A percentile compares a stretch with the other conserved stretches of the same genome.
Evolutionary conservation across 192 early-diverging fungal species (phyloP).

Genomic region (Umbelopsis isabellina): DNA sequence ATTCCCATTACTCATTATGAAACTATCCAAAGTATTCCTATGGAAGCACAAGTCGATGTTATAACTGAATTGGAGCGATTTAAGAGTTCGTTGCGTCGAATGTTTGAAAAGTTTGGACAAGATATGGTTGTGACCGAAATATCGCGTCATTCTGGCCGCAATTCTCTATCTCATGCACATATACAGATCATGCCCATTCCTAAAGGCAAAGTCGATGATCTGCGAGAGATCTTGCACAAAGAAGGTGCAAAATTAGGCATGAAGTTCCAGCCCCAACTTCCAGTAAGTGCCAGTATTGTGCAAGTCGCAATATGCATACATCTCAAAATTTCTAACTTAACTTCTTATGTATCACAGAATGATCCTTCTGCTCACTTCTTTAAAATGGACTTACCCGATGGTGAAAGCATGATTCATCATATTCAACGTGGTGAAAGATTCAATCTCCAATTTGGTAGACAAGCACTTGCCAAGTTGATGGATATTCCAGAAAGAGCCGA

Average conservation of each 20-base stretch:
- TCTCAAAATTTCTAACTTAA: too few relatives aligned
- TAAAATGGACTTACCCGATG: conserved; percentile 60
- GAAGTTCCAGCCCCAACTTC: conserved; percentile 37
- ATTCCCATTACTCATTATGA: conserved; percentile 57
- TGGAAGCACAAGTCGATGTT: conserved; percentile 41
- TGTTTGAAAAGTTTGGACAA: conserved; percentile 62
- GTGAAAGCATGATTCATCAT: conserved; percentile 45
- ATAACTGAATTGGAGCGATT: conserved; percentile 57
- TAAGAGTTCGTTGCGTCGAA: conserved; percentile 51
- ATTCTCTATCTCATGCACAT: conserved; percentile 62
- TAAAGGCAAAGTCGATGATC: conserved; percentile 35
- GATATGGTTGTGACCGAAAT: conserved; percentile 79
- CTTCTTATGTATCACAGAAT: conserved; percentile 8
- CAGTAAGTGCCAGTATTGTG: conserved; percentile 26
- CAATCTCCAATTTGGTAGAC: conserved; percentile 82
- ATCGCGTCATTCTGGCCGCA: conserved; percentile 52
- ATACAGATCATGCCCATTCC: conserved; percentile 73
- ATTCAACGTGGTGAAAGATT: conserved; percentile 52
- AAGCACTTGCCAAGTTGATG: conserved; percentile 67
- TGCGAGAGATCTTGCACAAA: conserved; percentile 45
- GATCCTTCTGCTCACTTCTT: conserved; percentile 44
- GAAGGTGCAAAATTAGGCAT: conserved; percentile 47
- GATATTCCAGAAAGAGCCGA: conserved; percentile 69
- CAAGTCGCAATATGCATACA: neutral
- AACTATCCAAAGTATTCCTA: conserved; percentile 47